phyloP scores from a whole-genome alignment of 2,329 filamentous ascomycete species.

The Conoideocrella luteorostrata region DNA sequence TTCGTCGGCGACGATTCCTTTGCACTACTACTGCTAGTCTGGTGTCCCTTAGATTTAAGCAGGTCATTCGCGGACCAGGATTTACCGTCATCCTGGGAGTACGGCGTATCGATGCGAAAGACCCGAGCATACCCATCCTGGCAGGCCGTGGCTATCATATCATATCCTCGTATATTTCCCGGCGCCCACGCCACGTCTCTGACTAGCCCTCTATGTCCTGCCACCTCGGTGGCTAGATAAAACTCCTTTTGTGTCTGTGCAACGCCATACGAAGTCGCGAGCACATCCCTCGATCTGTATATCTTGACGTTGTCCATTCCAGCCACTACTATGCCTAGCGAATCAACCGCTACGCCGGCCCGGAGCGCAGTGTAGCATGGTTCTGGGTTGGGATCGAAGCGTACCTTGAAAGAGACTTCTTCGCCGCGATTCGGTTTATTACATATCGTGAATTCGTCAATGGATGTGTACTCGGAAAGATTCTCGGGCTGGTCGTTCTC shows the following conservation, averaged over 20 bases:
- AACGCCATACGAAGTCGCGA: constrained; percentile 44
- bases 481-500: constrained; percentile 83
- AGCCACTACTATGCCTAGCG: constrained; percentile 75
- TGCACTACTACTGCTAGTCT: neutral
- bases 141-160: constrained; percentile 84
- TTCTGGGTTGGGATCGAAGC: constrained; percentile 82
- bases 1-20: constrained; percentile 15
- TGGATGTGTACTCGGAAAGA: constrained; percentile 64
- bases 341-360: constrained; percentile 74
- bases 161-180: constrained; percentile 82
- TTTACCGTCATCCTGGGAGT: constrained; percentile 38
- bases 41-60: constrained; percentile 18
- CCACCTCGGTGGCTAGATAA: constrained; percentile 73
- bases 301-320: constrained; percentile 78
- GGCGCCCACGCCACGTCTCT: constrained; percentile 89
- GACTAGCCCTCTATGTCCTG: constrained; percentile 68
- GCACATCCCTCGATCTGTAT: constrained; percentile 65
- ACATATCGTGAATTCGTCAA: constrained; percentile 73
- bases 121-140: constrained; percentile 87
- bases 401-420: constrained; percentile 78
- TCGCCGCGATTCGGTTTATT: constrained; percentile 68
- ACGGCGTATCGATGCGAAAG: constrained; percentile 68
- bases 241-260: constrained; percentile 64
- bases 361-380: constrained; percentile 70
- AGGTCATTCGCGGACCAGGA: constrained; percentile 44